Base-by-base conservation (phyloP, 2,329 filamentous ascomycete species). In the Massarina eburnea region DNA sequence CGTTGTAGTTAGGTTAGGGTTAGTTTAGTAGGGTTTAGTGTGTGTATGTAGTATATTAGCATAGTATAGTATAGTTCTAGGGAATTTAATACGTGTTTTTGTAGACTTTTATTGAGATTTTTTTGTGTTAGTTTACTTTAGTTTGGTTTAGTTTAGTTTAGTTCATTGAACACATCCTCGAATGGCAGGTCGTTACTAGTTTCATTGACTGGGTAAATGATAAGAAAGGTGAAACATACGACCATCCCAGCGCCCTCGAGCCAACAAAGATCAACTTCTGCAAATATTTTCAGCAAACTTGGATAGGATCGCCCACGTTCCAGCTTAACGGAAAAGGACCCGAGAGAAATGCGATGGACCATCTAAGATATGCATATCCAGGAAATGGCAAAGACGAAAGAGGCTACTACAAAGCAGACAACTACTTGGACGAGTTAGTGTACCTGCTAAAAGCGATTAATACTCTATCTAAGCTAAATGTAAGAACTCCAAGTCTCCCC, bases 231-330 rank as follows among this genome's bases (percentile, higher is more conserved):
- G 8, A 17, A 2, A 38, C 6, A n/a, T 43, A 27, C 20, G 29
- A 43, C 8, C 34, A 47, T 21, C 45, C 45, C 33, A 36, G 33
- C 4, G 4, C 33, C n/a, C 32, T 10, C 34, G 24, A 4, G 32
- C 20, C 5, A 21, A 29, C 12, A 32, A 8, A 14, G 24, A 29
- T 40, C 2, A 32, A 44, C 21, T 44, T 48, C n/a, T 48, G 45
- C 41, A 41, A 30, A 18, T 44, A 44, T 17, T 48, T 41, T 41
- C 36, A 39, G 10, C 36, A 44, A 17, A n/a, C 14, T 3, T 48
- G 45, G 45, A 35, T 19, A 14, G 5, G 19, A 20, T 21, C 18
- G 20, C 8, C 4, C n/a, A n/a, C n/a, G n/a, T n/a, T n/a, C n/a
- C n/a, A n/a, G n/a, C n/a, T n/a, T n/a, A n/a, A n/a, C n/a, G n/a